phyloP scores from a whole-genome alignment of 1,284 basidiomycete genomes.

The Cystobasidium sp. region DNA sequence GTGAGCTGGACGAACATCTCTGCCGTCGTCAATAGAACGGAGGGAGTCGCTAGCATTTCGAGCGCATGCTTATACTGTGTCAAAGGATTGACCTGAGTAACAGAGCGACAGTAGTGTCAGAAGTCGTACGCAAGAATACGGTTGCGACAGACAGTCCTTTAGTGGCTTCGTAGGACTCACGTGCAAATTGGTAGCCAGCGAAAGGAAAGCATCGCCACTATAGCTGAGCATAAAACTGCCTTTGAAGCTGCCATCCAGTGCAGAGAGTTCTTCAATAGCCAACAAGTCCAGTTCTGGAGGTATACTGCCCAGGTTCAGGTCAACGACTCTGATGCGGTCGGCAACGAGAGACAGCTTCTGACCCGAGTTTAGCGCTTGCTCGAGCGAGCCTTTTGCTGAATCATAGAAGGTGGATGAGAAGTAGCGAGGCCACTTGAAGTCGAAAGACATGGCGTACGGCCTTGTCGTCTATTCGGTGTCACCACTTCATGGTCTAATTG shows the following conservation, averaged over 20 bases:
- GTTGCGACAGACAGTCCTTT: conserved; percentile 21
- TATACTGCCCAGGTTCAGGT: conserved; percentile 96
- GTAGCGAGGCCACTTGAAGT: conserved; percentile 89
- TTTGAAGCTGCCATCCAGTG: conserved; percentile 79
- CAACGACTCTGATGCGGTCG: conserved; percentile 94
- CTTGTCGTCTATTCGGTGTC: background rate
- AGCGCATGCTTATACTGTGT: conserved; percentile 75
- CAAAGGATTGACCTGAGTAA: conserved; percentile 82
- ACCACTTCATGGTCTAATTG: conserved; percentile 5
- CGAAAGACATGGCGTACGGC: conserved; percentile 79
- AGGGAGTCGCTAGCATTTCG: conserved; percentile 71
- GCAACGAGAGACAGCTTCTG: conserved; percentile 97
- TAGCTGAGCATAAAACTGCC: conserved; percentile 97
- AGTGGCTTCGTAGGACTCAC: conserved; percentile 59
- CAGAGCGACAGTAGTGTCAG: conserved; percentile 54
- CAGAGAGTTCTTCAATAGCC: conserved; percentile 94
- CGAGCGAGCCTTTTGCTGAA: conserved; percentile 91
- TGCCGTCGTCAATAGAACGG: conserved; percentile 88
- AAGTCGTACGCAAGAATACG: conserved; percentile 8
- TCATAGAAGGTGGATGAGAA: conserved; percentile 95
- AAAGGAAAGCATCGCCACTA: conserved; percentile 92
- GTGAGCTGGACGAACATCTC: conserved; percentile 93
- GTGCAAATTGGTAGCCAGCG: conserved; percentile 95
- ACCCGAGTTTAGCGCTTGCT: conserved; percentile 91
- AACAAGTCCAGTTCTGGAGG: conserved; percentile 96